Conservation (phyloP, 2,329 filamentous ascomycete genomes). For the Trichoderma sp. region DNA sequence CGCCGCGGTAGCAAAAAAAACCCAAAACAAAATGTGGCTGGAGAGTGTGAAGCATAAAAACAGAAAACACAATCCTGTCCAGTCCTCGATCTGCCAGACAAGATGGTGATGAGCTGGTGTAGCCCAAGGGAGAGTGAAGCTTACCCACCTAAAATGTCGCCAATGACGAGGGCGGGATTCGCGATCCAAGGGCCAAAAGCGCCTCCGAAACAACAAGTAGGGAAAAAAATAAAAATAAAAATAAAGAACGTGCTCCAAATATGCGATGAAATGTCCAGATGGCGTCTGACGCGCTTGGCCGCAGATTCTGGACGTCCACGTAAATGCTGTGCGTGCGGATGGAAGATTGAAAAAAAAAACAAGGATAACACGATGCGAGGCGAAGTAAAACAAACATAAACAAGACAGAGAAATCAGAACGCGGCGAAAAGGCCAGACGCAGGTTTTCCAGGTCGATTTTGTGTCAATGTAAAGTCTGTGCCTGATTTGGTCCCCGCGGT, state of each 20-base stretch:
- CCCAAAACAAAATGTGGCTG: not conserved
- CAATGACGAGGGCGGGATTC: not conserved
- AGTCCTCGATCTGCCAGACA: not conserved
- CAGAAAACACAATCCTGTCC: not conserved
- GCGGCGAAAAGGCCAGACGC: not conserved
- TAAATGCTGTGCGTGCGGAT: not conserved
- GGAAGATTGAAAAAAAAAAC: not conserved
- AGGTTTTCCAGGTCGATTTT: not conserved
- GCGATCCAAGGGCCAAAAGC: not conserved
- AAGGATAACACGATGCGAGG: not conserved
- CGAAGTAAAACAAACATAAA: not conserved
- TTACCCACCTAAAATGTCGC: conserved; percentile 7
- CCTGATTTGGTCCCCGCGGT: conserved; percentile 17
- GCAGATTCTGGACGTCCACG: not conserved
- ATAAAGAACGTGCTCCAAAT: not conserved
- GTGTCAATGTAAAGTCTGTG: not conserved
- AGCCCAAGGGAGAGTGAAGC: not conserved
- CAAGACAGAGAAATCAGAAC: not conserved
- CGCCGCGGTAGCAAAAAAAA: not conserved
- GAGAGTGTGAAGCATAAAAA: not conserved
- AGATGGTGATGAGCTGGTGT: not conserved
- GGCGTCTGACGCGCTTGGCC: not conserved
- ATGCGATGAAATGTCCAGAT: not conserved
- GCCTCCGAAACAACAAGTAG: not conserved
- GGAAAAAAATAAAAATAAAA: not conserved